Percentiles rank a stretch among this genome's conserved stretches.
Conservation (phyloP, 2,329 filamentous ascomycete genomes). For the Scytalidium lignicola region DNA sequence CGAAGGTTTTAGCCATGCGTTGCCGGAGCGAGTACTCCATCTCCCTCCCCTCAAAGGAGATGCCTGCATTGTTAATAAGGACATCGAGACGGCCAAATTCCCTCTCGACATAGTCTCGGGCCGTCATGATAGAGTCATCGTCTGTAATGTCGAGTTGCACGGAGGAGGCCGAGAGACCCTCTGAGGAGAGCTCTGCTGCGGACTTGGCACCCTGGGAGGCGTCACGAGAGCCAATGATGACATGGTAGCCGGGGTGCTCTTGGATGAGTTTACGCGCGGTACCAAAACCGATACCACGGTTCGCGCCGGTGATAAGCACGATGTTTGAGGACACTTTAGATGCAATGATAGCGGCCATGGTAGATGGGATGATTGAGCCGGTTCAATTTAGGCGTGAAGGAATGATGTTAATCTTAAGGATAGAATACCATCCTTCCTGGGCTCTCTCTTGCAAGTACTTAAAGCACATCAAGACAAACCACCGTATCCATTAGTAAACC, state of each 20-base stretch:
- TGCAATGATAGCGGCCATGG: no score
- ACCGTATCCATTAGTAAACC: no score
- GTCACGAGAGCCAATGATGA: constrained; percentile 34
- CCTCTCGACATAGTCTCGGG: constrained; percentile 1
- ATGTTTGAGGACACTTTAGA: no score
- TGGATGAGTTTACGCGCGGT: constrained; percentile 33
- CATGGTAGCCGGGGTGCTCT: constrained; percentile 31
- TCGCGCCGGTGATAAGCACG: constrained; percentile 35
- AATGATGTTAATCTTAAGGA: no score
- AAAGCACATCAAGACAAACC: no score
- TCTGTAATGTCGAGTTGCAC: constrained; percentile 10
- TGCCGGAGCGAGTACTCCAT: constrained; percentile 6
- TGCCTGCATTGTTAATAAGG: constrained; percentile 16
- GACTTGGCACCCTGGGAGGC: constrained; percentile 27
- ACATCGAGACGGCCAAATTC: constrained; percentile 12
- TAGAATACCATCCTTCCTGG: no score
- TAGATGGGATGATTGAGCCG: no score
- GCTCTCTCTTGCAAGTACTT: no score
- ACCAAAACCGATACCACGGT: constrained; percentile 37
- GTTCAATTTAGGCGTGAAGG: no score
- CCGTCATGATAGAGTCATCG: constrained; percentile 9
- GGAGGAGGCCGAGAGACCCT: constrained; percentile 1
- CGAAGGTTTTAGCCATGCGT: constrained; percentile 16
- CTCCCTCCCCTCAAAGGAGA: constrained; percentile 1
- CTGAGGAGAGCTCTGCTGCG: constrained; percentile 22